phyloP scores from a whole-genome alignment of 2,329 filamentous ascomycete genomes.

The Calonectria pteridis region DNA sequence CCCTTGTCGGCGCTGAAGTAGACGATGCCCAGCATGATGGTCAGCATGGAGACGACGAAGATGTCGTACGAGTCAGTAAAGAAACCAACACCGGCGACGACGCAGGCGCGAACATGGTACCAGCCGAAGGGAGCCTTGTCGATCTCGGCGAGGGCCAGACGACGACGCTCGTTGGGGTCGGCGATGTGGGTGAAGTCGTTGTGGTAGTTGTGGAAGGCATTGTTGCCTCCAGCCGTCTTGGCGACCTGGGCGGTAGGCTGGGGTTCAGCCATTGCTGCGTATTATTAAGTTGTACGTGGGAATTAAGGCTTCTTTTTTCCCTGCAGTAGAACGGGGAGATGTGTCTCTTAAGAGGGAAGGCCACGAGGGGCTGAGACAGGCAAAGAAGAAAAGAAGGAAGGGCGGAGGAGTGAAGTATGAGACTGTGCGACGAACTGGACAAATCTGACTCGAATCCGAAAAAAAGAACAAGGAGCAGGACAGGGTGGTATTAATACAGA shows the following conservation, averaged over 20 bases:
- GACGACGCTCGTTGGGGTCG: conserved; percentile 82
- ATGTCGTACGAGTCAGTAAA: conserved; percentile 90
- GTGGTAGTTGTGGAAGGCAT: conserved; percentile 82
- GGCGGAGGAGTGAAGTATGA: background rate
- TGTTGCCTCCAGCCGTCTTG: conserved; percentile 74
- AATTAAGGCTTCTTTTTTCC: background rate
- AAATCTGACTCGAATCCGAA: background rate
- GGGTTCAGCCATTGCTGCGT: conserved; percentile 31
- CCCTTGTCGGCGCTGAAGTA: conserved; percentile 71
- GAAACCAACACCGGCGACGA: conserved; percentile 88
- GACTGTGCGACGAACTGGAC: background rate
- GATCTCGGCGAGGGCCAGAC: conserved; percentile 83
- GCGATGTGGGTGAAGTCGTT: conserved; percentile 75
- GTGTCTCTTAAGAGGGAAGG: background rate
- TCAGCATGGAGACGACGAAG: conserved; percentile 81
- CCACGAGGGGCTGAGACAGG: background rate
- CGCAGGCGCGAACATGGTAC: conserved; percentile 83
- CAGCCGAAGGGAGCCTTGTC: conserved; percentile 87
- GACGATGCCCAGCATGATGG: conserved; percentile 82
- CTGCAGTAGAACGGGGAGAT: too few relatives aligned
- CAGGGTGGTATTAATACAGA: conserved; percentile 19
- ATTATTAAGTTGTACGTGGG: conserved; percentile 1
- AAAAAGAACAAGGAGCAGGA: background rate
- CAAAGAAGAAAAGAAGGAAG: background rate
- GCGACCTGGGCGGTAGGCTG: conserved; percentile 33